Evolutionary conservation across 805 yeast species (phyloP).

Genomic region (Cyberlindnera samutprakarnensis): DNA sequence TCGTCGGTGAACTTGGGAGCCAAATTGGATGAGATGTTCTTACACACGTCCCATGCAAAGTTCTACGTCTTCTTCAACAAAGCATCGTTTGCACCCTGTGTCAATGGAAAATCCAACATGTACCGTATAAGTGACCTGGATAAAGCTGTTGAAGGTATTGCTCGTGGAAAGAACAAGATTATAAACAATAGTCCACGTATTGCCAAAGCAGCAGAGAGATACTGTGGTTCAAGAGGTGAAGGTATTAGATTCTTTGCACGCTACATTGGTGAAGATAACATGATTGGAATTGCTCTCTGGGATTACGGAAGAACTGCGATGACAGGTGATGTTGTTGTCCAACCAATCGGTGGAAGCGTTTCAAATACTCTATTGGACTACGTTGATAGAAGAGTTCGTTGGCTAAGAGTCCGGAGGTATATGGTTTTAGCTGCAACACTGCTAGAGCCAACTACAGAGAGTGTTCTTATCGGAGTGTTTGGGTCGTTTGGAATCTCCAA

Average conservation of each 20-base stretch:
- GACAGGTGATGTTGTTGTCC: constrained; percentile 73
- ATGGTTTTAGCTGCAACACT: constrained; percentile 84
- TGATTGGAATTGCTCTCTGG: constrained; percentile 88
- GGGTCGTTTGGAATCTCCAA: constrained; percentile 56
- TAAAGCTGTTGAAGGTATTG: constrained; percentile 39
- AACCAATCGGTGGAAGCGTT: constrained; percentile 49
- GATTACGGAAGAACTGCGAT: constrained; percentile 62
- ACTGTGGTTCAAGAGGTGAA: constrained; percentile 23
- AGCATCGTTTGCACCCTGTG: constrained; percentile 76
- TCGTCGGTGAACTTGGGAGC: constrained; percentile 40
- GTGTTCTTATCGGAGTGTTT: constrained; percentile 54
- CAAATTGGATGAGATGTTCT: constrained; percentile 75
- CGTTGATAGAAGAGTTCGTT: constrained; percentile 61
- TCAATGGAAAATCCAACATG: constrained; percentile 81
- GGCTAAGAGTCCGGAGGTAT: constrained; percentile 81
- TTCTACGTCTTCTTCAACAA: constrained; percentile 76
- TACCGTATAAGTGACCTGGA: constrained; percentile 65
- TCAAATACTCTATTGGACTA: constrained; percentile 42
- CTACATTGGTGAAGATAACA: constrained; percentile 87
- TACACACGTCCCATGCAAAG: constrained; percentile 77
- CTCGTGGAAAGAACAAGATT: constrained; percentile 24
- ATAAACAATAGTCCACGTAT: constrained; percentile 28
- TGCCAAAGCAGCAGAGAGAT: constrained; percentile 26
- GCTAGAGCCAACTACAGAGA: constrained; percentile 82
- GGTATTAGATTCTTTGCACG: constrained; percentile 67